Conservation (phyloP, 495 filamentous ascomycete species). For the Talaromyces nanjingensis region DNA sequence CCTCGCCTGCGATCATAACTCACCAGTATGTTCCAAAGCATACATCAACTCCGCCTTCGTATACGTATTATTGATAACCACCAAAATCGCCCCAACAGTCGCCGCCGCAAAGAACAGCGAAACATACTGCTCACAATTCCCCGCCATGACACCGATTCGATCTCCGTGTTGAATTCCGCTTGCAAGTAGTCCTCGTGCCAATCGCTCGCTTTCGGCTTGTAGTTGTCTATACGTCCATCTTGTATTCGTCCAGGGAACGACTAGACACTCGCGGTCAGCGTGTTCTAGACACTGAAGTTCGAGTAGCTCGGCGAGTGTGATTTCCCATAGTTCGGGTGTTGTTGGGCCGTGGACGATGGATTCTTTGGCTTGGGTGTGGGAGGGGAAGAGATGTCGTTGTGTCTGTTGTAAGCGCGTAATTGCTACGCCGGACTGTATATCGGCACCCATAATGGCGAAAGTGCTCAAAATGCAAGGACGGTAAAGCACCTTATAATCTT, state of each 20-base stretch:
- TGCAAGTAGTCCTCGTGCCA: constrained; percentile 52
- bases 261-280: constrained; percentile 50
- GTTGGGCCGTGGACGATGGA: constrained; percentile 55
- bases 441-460: background rate
- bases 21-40: constrained; percentile 58
- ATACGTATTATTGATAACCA: constrained; percentile 68
- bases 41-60: constrained; percentile 56
- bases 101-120: constrained; percentile 62
- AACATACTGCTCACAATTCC: constrained; percentile 65
- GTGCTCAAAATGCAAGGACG: background rate
- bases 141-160: constrained; percentile 62
- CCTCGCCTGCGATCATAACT: constrained; percentile 13
- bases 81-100: constrained; percentile 58
- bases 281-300: constrained; percentile 56
- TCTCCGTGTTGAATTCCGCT: constrained; percentile 57
- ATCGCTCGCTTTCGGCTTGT: constrained; percentile 49
- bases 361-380: background rate
- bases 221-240: constrained; percentile 61
- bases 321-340: constrained; percentile 50
- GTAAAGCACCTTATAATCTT: background rate
- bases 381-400: constrained; percentile 3
- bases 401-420: constrained; percentile 8
- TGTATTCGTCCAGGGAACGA: constrained; percentile 60
- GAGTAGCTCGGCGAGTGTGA: constrained; percentile 56
- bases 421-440: background rate